These are phyloP conservation scores for Eucalyptus guilfoylei DNA, from an alignment of 345 rosid genomes.

Conservation along the genomic window DNA sequence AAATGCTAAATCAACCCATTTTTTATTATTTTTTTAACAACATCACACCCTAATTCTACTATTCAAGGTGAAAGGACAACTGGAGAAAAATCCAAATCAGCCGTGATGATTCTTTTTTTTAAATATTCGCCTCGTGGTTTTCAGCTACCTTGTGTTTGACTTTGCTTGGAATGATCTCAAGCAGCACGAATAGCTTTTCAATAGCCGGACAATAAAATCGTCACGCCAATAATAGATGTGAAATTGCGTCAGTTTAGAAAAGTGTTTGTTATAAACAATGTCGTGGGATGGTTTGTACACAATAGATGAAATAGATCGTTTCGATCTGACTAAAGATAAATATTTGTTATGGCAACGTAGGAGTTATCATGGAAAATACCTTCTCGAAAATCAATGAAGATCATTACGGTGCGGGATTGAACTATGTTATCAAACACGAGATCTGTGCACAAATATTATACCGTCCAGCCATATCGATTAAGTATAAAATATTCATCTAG, in stretches of 20 bases:
- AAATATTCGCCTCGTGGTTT: not conserved
- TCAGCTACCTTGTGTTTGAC: not conserved
- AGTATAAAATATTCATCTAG: not conserved
- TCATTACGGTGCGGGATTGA: fast-evolving
- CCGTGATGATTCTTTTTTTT: not conserved
- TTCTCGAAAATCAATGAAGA: not conserved
- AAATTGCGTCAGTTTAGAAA: not conserved
- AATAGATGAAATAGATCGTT: not conserved
- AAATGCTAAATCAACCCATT: not conserved
- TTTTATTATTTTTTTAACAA: not conserved
- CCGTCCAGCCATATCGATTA: fast-evolving
- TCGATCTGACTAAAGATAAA: not conserved
- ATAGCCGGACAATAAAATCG: not conserved
- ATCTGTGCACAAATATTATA: fast-evolving
- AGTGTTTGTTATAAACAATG: not conserved
- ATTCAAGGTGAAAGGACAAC: not conserved
- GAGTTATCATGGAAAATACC: not conserved
- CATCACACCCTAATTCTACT: not conserved
- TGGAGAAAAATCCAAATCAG: not conserved
- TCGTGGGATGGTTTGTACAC: not conserved
- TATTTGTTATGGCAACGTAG: fast-evolving
- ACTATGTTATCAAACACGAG: not conserved
- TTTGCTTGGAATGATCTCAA: not conserved
- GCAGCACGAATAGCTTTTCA: not conserved
- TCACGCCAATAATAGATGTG: not conserved